These are phyloP conservation scores for Hyphopichia burtonii DNA, from an alignment of 1,139 yeast species.

Conservation along the genomic window DNA sequence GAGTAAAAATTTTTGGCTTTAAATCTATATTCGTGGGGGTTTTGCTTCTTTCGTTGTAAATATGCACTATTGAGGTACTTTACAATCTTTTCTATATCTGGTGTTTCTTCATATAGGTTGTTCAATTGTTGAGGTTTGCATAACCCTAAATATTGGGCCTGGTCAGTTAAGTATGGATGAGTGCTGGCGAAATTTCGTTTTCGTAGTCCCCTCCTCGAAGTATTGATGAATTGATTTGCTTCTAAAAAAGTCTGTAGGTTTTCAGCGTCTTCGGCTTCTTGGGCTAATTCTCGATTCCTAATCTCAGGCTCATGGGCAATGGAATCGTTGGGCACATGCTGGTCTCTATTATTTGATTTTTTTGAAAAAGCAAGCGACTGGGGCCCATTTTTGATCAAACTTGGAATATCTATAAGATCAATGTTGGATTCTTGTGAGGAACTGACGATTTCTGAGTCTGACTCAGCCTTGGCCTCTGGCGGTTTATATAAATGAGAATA, in stretches of 20 bases:
- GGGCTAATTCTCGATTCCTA: neutral
- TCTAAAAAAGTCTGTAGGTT: conserved; percentile 8
- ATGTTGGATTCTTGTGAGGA: conserved; percentile 3
- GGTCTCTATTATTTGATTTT: too few species aligned
- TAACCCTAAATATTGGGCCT: conserved; percentile 46
- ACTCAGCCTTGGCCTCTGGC: too few species aligned
- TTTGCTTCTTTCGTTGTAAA: conserved; percentile 25
- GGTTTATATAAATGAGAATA: conserved; percentile 1
- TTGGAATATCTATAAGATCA: conserved; percentile 2
- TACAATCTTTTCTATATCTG: conserved; percentile 34
- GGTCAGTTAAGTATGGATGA: conserved; percentile 49
- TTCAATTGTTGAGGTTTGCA: conserved; percentile 36
- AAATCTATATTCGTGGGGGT: conserved; percentile 43
- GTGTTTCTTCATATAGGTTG: conserved; percentile 35
- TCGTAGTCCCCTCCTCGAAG: conserved; percentile 34
- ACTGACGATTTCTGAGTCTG: neutral
- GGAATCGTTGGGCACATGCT: too few species aligned
- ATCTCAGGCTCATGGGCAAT: too few species aligned
- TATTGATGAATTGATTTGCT: conserved; percentile 1
- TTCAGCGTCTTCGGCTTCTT: conserved; percentile 7
- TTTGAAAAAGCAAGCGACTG: neutral
- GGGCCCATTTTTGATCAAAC: neutral
- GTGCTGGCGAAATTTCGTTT: conserved; percentile 47
- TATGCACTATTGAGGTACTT: conserved; percentile 37
- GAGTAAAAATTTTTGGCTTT: conserved; percentile 39